Conservation (phyloP, 306 rosid species). For the Sechiopsis laciniata region DNA sequence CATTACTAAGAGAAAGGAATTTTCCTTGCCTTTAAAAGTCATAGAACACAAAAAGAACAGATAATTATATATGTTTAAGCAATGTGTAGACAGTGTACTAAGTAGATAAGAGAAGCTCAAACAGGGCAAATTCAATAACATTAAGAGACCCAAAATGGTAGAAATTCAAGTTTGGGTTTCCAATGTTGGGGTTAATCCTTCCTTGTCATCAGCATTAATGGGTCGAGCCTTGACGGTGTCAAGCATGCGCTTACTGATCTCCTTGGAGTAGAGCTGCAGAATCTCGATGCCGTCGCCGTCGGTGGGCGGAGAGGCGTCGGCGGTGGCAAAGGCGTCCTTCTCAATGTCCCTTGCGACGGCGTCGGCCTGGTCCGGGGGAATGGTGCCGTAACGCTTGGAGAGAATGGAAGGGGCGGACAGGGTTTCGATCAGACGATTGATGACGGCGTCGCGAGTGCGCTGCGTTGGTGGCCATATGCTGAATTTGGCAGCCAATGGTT, state of each 20-base stretch:
- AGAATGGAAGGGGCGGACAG: slow-evolving; percentile 74
- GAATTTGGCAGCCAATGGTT: slow-evolving; percentile 33
- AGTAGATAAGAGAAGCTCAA: too few relatives aligned
- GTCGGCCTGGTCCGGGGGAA: slow-evolving; percentile 52
- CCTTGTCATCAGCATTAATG: too few relatives aligned
- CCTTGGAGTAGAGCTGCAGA: slow-evolving; percentile 90
- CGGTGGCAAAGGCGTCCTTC: slow-evolving; percentile 56
- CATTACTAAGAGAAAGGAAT: too few relatives aligned
- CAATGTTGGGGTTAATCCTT: too few relatives aligned
- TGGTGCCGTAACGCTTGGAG: slow-evolving; percentile 84
- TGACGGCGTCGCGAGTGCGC: slow-evolving; percentile 88
- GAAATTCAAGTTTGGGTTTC: too few relatives aligned
- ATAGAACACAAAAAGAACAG: too few relatives aligned
- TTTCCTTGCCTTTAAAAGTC: too few relatives aligned
- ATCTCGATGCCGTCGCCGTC: slow-evolving; percentile 78
- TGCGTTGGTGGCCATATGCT: slow-evolving; percentile 95
- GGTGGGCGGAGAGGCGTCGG: slow-evolving; percentile 45
- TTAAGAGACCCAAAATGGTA: too few relatives aligned
- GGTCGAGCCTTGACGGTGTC: slow-evolving; percentile 47
- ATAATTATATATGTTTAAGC: too few relatives aligned
- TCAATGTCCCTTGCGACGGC: slow-evolving; percentile 59
- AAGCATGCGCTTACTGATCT: slow-evolving; percentile 92
- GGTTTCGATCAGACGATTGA: slow-evolving; percentile 66
- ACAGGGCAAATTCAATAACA: too few relatives aligned
- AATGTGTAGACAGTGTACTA: too few relatives aligned